Evolutionary conservation across 164 flowering plant species (phyloP).

Genomic region (Chimonanthus salicifolius): DNA sequence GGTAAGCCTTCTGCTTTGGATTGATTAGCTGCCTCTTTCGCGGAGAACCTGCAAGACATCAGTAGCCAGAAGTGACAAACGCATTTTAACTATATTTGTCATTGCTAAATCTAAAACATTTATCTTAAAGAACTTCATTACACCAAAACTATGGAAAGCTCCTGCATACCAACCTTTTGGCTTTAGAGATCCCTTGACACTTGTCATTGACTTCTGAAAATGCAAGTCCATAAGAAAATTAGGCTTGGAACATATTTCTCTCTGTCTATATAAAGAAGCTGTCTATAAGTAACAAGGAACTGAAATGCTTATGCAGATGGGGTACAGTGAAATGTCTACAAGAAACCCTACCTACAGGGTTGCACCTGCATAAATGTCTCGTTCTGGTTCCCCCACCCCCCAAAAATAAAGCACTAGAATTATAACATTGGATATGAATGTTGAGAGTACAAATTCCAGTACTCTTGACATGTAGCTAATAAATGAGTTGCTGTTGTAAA

Average conservation of each 20-base stretch:
- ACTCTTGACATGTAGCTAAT: too few species aligned
- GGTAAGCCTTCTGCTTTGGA: conserved; percentile 25
- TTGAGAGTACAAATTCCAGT: too few species aligned
- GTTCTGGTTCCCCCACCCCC: too few species aligned
- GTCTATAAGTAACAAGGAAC: too few species aligned
- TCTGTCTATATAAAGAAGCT: too few species aligned
- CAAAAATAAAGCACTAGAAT: too few species aligned
- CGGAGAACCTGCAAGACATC: conserved; percentile 25
- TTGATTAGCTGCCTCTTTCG: conserved; percentile 17
- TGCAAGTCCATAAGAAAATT: conserved; percentile 9
- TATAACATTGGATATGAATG: too few species aligned
- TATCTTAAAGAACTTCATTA: not conserved
- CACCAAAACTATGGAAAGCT: conserved; percentile 8
- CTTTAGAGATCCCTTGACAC: conserved; percentile 16
- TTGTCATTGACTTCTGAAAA: conserved; percentile 25
- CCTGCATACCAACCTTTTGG: conserved; percentile 29
- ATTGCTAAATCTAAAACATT: not conserved
- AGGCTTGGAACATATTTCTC: not conserved
- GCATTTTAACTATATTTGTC: not conserved
- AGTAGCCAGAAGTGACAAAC: not conserved
- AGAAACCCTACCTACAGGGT: too few species aligned
- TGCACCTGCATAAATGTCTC: too few species aligned
- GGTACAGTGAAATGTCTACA: too few species aligned
- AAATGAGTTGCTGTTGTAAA: too few species aligned
- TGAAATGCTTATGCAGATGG: too few species aligned